phyloP scores from a whole-genome alignment of 345 rosid species.

The Gossypium herbaceum region DNA sequence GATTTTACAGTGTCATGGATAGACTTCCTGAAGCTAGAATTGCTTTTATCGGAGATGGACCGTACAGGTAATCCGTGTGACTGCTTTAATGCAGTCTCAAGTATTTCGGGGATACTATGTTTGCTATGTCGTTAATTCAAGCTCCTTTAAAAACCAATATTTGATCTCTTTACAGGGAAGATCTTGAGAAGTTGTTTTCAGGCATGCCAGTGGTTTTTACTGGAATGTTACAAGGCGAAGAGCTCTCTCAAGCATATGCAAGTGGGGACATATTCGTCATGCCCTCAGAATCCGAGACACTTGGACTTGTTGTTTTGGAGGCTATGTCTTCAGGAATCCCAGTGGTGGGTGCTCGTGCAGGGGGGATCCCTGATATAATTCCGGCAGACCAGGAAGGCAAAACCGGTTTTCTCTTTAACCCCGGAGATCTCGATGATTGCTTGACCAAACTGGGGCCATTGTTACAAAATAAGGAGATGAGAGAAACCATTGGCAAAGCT shows the following conservation, averaged over 20 bases:
- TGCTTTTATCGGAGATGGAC: constrained; percentile 96
- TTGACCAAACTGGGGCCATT: constrained; percentile 60
- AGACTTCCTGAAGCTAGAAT: constrained; percentile 84
- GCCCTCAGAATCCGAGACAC: constrained; percentile 99
- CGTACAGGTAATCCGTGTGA: constrained; percentile 59
- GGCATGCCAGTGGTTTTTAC: constrained; percentile 94
- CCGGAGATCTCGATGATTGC: constrained; percentile 92
- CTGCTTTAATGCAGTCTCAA: not conserved
- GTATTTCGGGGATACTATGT: not conserved
- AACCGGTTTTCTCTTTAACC: constrained; percentile 68
- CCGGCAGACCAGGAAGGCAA: constrained; percentile 85
- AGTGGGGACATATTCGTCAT: constrained; percentile 93
- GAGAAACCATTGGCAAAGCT: constrained; percentile 78
- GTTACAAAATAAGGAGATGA: constrained; percentile 44
- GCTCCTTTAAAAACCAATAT: not conserved
- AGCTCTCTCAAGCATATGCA: constrained; percentile 94
- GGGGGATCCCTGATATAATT: constrained; percentile 94
- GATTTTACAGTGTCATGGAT: constrained; percentile 77
- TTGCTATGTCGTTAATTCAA: not conserved
- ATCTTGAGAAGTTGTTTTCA: constrained; percentile 72
- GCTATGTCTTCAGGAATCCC: constrained; percentile 98
- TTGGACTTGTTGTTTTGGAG: constrained; percentile 92
- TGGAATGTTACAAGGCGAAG: constrained; percentile 85
- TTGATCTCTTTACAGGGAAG: constrained; percentile 53
- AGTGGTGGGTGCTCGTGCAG: constrained; percentile 90